phyloP scores from a whole-genome alignment of 2,329 filamentous ascomycete genomes.

The Hypoxylon sp. region DNA sequence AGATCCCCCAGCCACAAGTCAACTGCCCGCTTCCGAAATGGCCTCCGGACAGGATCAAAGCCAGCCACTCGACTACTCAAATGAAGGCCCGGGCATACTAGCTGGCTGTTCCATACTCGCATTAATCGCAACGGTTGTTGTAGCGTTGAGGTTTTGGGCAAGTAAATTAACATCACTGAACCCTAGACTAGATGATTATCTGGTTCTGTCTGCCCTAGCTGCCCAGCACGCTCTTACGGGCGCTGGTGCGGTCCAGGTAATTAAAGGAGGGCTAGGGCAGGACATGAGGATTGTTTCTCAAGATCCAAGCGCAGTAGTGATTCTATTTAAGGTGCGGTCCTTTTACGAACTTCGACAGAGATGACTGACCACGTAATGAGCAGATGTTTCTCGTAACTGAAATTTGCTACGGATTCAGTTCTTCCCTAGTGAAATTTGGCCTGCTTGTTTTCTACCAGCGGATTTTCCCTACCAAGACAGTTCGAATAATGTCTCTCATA shows the following conservation, averaged over 20 bases:
- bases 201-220: not conserved
- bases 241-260: not conserved
- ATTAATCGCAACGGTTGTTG: not conserved
- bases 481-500: not conserved
- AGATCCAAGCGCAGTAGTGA: not conserved
- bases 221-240: not conserved
- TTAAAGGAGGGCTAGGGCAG: not conserved
- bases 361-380: not conserved
- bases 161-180: not conserved
- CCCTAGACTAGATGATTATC: not conserved
- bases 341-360: not conserved
- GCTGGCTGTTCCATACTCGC: not conserved
- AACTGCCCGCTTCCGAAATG: not conserved
- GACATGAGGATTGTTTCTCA: conserved; percentile 2
- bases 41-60: not conserved
- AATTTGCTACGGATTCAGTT: conserved; percentile 6
- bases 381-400: not conserved
- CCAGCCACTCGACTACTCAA: not conserved
- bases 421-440: not conserved
- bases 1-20: not conserved
- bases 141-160: conserved; percentile 5
- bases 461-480: not conserved
- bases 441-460: conserved; percentile 1
- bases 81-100: not conserved
- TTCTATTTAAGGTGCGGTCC: not conserved